Conservation (phyloP, 2,329 filamentous ascomycete genomes). For the Basipetospora chlamydospora region DNA sequence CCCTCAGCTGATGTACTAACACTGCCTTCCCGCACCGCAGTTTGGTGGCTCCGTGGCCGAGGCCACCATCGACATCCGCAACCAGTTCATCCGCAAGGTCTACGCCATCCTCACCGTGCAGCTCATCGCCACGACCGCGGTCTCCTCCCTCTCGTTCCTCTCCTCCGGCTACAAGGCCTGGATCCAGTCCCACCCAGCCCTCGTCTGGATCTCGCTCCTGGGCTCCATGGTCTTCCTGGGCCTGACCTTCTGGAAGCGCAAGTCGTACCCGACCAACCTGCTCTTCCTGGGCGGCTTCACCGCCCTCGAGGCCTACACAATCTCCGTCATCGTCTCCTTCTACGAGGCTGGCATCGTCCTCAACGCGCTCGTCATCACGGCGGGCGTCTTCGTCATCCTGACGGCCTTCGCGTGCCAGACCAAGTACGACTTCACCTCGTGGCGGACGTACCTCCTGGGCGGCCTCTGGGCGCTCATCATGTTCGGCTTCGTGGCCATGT, state of each 20-base stretch:
- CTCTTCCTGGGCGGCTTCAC: conserved; percentile 88
- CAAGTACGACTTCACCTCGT: conserved; percentile 95
- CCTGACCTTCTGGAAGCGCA: conserved; percentile 88
- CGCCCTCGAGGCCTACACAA: conserved; percentile 78
- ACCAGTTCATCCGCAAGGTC: conserved; percentile 94
- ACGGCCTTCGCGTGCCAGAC: conserved; percentile 89
- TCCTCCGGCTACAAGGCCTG: conserved; percentile 64
- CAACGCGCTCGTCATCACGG: conserved; percentile 78
- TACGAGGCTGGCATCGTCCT: conserved; percentile 75
- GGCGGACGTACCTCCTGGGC: conserved; percentile 92
- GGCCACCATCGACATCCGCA: conserved; percentile 86
- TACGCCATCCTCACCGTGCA: conserved; percentile 97
- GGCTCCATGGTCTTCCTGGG: conserved; percentile 73
- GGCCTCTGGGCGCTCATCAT: conserved; percentile 79
- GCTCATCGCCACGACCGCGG: conserved; percentile 65
- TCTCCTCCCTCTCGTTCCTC: conserved; percentile 79
- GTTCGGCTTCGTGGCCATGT: conserved; percentile 83
- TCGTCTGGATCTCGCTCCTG: conserved; percentile 78
- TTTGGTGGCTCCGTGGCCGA: conserved; percentile 90
- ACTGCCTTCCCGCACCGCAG: conserved; percentile 24
- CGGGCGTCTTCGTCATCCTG: conserved; percentile 64
- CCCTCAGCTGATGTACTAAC: neutral
- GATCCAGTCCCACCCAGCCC: conserved; percentile 71
- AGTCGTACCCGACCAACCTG: conserved; percentile 88
- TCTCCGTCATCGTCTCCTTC: conserved; percentile 85